Evolutionary conservation across 1,139 yeast species (phyloP).

Genomic region (Starmera stellimalicola): DNA sequence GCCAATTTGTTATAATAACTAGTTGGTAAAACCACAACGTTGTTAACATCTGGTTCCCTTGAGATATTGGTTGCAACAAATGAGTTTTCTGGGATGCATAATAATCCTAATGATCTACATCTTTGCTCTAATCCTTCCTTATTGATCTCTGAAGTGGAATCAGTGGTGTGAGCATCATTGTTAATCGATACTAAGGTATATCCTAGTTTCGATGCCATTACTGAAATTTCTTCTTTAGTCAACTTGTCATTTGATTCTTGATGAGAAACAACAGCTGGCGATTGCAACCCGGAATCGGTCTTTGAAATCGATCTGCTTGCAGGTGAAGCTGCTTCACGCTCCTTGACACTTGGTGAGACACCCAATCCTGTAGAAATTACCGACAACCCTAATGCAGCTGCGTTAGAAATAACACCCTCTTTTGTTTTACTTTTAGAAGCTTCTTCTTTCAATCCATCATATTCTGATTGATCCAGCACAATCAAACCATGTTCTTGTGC

Average conservation of each 20-base stretch:
- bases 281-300: conserved; percentile 17
- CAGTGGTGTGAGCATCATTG: conserved; percentile 18
- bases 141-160: conserved; percentile 3
- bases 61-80: conserved; percentile 54
- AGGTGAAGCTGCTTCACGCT: conserved; percentile 6
- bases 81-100: conserved; percentile 46
- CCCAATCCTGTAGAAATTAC: not conserved
- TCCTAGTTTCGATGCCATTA: conserved; percentile 37
- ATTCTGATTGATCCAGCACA: conserved; percentile 21
- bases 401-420: conserved; percentile 1
- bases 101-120: conserved; percentile 36
- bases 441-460: conserved; percentile 14
- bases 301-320: not conserved
- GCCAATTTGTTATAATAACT: conserved; percentile 53
- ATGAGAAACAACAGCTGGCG: conserved; percentile 10
- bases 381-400: conserved; percentile 1
- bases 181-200: conserved; percentile 34
- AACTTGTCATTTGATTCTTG: conserved; percentile 4
- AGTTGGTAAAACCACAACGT: conserved; percentile 55
- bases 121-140: conserved; percentile 15
- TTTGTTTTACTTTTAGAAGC: conserved; percentile 5
- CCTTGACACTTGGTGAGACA: conserved; percentile 23
- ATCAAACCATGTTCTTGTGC: conserved; percentile 26
- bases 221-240: conserved; percentile 21
- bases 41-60: conserved; percentile 42